These are phyloP conservation scores for Fusarium abutilonis DNA, from an alignment of 2,329 filamentous ascomycete genomes.

Conservation along the genomic window DNA sequence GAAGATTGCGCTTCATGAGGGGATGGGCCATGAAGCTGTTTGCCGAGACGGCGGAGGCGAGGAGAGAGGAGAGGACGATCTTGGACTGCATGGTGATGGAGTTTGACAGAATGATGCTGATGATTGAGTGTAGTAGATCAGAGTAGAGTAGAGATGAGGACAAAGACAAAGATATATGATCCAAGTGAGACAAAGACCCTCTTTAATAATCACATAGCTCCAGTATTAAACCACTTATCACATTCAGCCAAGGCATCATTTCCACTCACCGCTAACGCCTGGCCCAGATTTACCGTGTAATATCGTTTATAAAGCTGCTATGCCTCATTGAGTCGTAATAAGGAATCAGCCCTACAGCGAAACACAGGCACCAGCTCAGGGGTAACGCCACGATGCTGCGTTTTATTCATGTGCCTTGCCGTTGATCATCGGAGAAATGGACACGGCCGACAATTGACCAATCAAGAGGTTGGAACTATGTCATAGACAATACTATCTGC, in stretches of 20 bases:
- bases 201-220: neutral
- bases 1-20: slow-evolving; percentile 41
- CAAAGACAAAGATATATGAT: neutral
- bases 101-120: too few species aligned
- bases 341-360: neutral
- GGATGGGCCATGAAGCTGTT: slow-evolving; percentile 46
- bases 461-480: neutral
- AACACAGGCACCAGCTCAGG: neutral
- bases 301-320: neutral
- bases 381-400: neutral
- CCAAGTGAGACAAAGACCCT: neutral
- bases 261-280: slow-evolving; percentile 29
- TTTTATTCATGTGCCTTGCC: neutral
- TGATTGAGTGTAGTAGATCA: neutral
- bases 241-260: slow-evolving; percentile 9
- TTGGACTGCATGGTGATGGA: slow-evolving; percentile 45
- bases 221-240: neutral
- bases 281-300: slow-evolving; percentile 1
- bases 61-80: slow-evolving; percentile 43
- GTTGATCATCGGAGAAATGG: neutral
- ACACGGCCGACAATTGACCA: neutral
- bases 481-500: too few species aligned
- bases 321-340: neutral
- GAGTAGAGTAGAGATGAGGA: neutral
- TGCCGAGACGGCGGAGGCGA: slow-evolving; percentile 43